A percentile compares a stretch with the other conserved stretches of the same genome.
phyloP scores from a whole-genome alignment of 345 rosid species.

The Salix caprea region DNA sequence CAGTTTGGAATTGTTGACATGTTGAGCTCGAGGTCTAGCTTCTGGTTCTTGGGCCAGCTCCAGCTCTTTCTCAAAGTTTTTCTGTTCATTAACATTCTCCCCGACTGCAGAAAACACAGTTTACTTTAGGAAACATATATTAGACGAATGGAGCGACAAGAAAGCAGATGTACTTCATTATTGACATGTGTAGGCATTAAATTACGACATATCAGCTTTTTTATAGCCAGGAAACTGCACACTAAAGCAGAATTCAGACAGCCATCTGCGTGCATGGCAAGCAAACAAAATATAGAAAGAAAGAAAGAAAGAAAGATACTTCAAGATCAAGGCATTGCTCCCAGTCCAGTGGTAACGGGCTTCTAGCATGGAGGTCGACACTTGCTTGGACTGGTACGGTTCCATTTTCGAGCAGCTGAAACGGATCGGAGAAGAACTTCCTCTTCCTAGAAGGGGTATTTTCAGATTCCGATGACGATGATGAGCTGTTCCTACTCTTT shows the following conservation, averaged over 20 bases:
- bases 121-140: neutral
- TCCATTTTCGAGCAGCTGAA: constrained; percentile 1
- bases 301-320: constrained; percentile 19
- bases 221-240: neutral
- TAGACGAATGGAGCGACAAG: too few species aligned
- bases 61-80: constrained; percentile 39
- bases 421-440: constrained; percentile 24
- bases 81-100: constrained; percentile 45
- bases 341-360: constrained; percentile 46
- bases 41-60: constrained; percentile 40
- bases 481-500: constrained; percentile 20
- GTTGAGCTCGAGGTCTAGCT: constrained; percentile 45
- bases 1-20: constrained; percentile 24
- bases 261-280: neutral
- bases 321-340: constrained; percentile 53
- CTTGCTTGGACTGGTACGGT: constrained; percentile 18
- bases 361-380: constrained; percentile 39
- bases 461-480: constrained; percentile 34
- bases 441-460: constrained; percentile 35
- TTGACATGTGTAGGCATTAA: neutral
- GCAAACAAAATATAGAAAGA: neutral
- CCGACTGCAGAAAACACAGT: constrained; percentile 34
- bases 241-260: too few species aligned
- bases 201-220: neutral
- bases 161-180: neutral